Evolutionary conservation across 176 grass and related monocot genomes (phyloP).

Genomic region (Paspalum notatum): DNA sequence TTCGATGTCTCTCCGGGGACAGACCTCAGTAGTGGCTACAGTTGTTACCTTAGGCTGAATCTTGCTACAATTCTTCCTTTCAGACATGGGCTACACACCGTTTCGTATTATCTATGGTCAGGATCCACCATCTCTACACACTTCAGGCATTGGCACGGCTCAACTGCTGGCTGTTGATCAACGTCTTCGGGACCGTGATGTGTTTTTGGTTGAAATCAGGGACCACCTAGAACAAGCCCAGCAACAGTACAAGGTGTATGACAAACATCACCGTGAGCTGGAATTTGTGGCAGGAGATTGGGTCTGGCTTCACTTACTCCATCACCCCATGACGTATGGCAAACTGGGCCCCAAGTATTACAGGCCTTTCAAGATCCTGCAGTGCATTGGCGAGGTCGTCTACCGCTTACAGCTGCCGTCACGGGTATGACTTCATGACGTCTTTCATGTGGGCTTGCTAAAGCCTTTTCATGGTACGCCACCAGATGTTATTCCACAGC

Average conservation of each 20-base stretch:
- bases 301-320: neutral
- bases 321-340: neutral
- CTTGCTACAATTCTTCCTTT: neutral
- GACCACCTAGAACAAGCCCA: neutral
- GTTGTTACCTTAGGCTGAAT: neutral
- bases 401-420: too few relatives aligned
- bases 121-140: neutral
- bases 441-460: too few relatives aligned
- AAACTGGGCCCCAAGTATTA: too few relatives aligned
- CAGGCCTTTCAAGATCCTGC: too few relatives aligned
- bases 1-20: neutral
- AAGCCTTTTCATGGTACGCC: too few relatives aligned
- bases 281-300: neutral
- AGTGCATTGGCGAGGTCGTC: too few relatives aligned
- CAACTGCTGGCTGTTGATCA: rapidly evolving
- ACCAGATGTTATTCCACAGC: too few relatives aligned
- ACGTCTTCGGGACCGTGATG: rapidly evolving
- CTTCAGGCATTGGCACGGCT: rapidly evolving
- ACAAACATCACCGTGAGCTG: neutral
- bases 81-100: rapidly evolving
- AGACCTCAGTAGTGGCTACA: neutral
- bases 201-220: neutral
- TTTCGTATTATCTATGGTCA: neutral
- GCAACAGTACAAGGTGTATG: neutral
- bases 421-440: too few relatives aligned